These are phyloP conservation scores for Neurospora sp. DNA, from an alignment of 495 filamentous ascomycete genomes.

Conservation along the genomic window DNA sequence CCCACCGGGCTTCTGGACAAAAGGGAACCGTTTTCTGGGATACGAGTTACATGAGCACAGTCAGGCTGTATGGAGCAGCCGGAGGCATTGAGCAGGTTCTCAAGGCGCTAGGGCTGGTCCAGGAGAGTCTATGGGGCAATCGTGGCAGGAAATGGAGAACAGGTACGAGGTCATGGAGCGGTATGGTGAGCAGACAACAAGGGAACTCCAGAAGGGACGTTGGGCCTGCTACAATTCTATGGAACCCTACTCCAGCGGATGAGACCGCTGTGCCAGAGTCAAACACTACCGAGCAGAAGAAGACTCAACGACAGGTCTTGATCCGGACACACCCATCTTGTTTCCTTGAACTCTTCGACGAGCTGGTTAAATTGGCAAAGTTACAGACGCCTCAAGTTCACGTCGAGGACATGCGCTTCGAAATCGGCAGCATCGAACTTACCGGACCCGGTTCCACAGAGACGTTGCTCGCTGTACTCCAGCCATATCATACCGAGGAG, in stretches of 20 bases:
- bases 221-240: constrained; percentile 69
- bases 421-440: constrained; percentile 89
- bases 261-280: constrained; percentile 10
- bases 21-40: constrained; percentile 71
- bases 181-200: constrained; percentile 52
- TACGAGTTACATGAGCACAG: constrained; percentile 87
- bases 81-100: constrained; percentile 55
- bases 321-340: constrained; percentile 80
- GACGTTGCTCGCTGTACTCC: constrained; percentile 61
- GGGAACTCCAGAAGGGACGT: constrained; percentile 48
- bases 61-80: constrained; percentile 62
- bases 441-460: constrained; percentile 78
- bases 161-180: constrained; percentile 60
- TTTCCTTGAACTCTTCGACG: constrained; percentile 75
- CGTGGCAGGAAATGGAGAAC: constrained; percentile 63
- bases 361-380: constrained; percentile 60
- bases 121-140: constrained; percentile 47
- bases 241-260: constrained; percentile 35
- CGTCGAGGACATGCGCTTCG: constrained; percentile 85
- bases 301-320: constrained; percentile 49
- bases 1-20: constrained; percentile 63
- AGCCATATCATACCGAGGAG: constrained; percentile 38
- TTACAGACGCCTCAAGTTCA: constrained; percentile 60
- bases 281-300: constrained; percentile 13
- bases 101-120: constrained; percentile 49